Base-by-base conservation (phyloP, 805 yeast genomes). In the Zygosaccharomyces pseudorouxii region DNA sequence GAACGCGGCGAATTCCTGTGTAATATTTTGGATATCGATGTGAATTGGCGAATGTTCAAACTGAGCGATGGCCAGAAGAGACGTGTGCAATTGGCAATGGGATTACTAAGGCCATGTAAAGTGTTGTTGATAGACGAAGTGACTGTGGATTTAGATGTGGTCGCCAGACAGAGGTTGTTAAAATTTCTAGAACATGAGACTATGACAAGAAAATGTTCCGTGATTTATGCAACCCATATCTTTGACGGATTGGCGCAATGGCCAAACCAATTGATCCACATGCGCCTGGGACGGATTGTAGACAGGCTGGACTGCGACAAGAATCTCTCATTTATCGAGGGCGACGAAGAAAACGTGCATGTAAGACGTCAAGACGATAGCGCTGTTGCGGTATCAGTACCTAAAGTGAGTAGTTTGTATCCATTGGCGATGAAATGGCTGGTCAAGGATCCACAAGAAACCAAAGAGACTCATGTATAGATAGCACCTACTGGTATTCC, bases 1-100 rank as follows among this genome's bases (percentile, higher is more conserved):
- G 90, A 84, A 36, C 77, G 98, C 58, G 77, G 97, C 50, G 92
- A 89, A 56, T 71, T 74, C 55, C 76, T 93, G 52, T 73, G 92
- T 31, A 78, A 83, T 29, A 75, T 93, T 46, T 71, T 93, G 55
- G 99, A 92, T 58, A 82, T 93, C 48, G 95, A 92, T 59, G 75
- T 89, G 23, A 73, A 75, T 14, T 93, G 99, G 99, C 80, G 89
- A 55, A 90, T 93, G 97, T 85, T 86, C 55, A 80, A 79, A 43
- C 82, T 92, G 36, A 85, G 95, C 42, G 99, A 93, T 64, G 99
- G 99, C 23, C 97, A 93, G 64, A 78, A 98, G 51, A 76, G 99
- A 56, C 74, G 99, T 51, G 98, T 93, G 1, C 99, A 93, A 63
- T 71, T 93, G 49, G 86, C 84, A 29, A 89, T 93, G 96, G 98